Base-by-base conservation (phyloP, 2,329 filamentous ascomycete species). In the Ophiostoma sp. region DNA sequence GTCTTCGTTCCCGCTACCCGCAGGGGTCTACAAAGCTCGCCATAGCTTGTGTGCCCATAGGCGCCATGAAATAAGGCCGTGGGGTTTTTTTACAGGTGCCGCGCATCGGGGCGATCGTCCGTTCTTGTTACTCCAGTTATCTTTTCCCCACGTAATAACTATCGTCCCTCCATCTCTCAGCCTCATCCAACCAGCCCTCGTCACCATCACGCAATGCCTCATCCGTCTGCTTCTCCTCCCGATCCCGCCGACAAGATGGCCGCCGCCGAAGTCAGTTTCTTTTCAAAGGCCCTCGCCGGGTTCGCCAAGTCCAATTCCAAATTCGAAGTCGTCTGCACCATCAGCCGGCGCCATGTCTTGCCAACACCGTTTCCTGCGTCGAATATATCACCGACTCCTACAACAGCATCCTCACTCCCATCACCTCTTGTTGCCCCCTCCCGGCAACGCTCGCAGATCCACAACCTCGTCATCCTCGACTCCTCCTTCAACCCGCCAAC, bases 401-500 rank as follows among this genome's bases (percentile, higher is more conserved):
- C 39, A 22, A 33, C 55, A 25, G 4, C 33, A 11, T 19, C 84
- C 69, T 6, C 82, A 52, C 77, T 78, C 70, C 55, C 72, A 6
- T 50, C 69, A 31, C 33, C 61, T 63, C 66, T 61, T 11, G 55
- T 66, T 28, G 39, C n/a, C 50, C 73, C 75, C 7, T 12, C 42
- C 0, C 71, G 31, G n/a, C 72, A 73, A 15, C 50, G 28, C 1
- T 36, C 66, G 12, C 70, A 50, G 9, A 64, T 74, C 2, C 74
- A 25, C 19, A 70, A 42, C 22, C 82, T 92, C 73, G 81, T 91
- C 71, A 82, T 92, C 72, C 85, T 92, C 64, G 90, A 92, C 80
- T 90, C 90, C 69, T 91, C 88, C 74, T 92, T 91, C 83, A 92
- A 92, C 78, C 90, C 90, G 33, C 90, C 90, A 0, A 91, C 90